phyloP scores from a whole-genome alignment of 805 yeast genomes.

The Saccharomycopsis oosterbeekiorum region DNA sequence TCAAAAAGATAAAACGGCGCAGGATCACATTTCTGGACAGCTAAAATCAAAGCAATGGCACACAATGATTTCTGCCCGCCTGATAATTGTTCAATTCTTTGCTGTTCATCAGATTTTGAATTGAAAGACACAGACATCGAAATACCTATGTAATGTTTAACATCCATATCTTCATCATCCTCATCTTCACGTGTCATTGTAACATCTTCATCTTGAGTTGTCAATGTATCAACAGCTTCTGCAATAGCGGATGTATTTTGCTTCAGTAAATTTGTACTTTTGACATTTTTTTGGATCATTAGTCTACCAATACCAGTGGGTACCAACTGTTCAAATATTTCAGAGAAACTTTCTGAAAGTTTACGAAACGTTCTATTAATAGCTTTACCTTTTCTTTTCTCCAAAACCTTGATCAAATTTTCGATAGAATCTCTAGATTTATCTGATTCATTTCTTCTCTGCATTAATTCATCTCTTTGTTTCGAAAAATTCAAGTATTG shows the following conservation, averaged over 20 bases:
- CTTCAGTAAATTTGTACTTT: constrained; percentile 20
- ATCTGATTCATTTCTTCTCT: constrained; percentile 59
- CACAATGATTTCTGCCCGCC: constrained; percentile 98
- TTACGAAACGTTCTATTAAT: constrained; percentile 67
- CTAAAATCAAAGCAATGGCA: constrained; percentile 87
- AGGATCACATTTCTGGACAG: constrained; percentile 91
- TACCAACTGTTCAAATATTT: constrained; percentile 70
- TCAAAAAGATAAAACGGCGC: constrained; percentile 95
- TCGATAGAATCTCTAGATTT: constrained; percentile 65
- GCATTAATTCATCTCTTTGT: constrained; percentile 57
- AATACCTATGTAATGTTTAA: constrained; percentile 68
- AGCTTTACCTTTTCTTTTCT: constrained; percentile 73
- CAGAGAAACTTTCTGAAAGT: constrained; percentile 63
- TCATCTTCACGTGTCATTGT: constrained; percentile 21
- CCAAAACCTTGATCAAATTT: constrained; percentile 56
- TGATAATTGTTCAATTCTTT: constrained; percentile 79
- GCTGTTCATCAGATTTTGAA: constrained; percentile 75
- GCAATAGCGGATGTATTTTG: constrained; percentile 13
- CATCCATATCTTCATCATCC: constrained; percentile 22
- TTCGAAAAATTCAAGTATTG: constrained; percentile 65
- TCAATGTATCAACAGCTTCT: constrained; percentile 5
- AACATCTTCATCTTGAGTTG: constrained; percentile 18
- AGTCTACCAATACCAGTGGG: constrained; percentile 75
- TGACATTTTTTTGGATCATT: constrained; percentile 41
- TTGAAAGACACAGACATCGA: constrained; percentile 85